Evolutionary conservation across 306 rosid genomes (phyloP), one percentile per base, ranked within the genome.

Genomic region (Prunus padus): DNA sequence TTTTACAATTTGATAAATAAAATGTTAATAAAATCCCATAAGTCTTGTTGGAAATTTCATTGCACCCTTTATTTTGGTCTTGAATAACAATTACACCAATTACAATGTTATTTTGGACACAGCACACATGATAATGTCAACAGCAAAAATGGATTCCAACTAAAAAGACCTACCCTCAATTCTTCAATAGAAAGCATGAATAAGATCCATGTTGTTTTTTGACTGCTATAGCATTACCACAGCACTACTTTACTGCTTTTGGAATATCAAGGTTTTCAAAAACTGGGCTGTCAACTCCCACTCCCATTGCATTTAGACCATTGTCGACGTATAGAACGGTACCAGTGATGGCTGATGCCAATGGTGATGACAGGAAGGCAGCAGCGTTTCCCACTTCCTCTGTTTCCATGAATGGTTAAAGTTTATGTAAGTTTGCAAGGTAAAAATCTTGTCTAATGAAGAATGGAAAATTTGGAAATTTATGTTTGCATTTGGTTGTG

Each of bases 281-380:
- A 45, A 71, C 75, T 2, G 90, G 88, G 73, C 90, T 87, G 80
- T 91, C 96, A 13, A 89, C 90, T 73, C 94, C 97, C 3, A 93
- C 96, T 5, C 98, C 97, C 98, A 93, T 87, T 3, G 97, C 92
- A 2, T 91, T 91, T 77, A 93, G 80, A 15, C 98, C 97, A 20
- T 93, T 89, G 89, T 93, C 92, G 1, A 89, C 97, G 3, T 91
- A 93, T 68, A 91, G 70, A 61, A 91, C 82, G 18, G 92, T 74
- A 13, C 98, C 98, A 6, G 97, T 91, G 77, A 91, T 89, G 3
- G 96, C 98, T 4, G 98, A 93, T 37, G 98, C 93, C 84, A 93
- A 80, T 0, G 91, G 91, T 28, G 98, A 93, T 74, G 89, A 85
- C 76, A 93, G 84, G 85, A 93, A 93, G 19, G 98, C 96, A 13